Conservation (phyloP, 2,329 filamentous ascomycete genomes). For the Apiospora arundinis region DNA sequence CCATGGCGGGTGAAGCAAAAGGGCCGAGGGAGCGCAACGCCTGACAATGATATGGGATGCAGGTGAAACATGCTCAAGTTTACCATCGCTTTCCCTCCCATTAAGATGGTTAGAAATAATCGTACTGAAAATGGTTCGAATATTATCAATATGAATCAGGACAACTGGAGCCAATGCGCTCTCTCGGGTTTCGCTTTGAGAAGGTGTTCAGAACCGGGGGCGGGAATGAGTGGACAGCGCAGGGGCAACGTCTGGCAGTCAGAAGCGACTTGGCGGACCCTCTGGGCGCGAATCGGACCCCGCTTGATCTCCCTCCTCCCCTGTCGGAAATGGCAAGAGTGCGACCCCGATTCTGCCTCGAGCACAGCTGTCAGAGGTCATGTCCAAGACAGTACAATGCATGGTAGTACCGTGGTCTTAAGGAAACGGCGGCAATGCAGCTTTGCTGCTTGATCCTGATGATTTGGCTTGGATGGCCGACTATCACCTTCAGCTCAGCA, state of each 20-base stretch:
- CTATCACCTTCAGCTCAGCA: not conserved
- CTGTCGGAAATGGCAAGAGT: not conserved
- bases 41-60: not conserved
- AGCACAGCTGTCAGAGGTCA: not conserved
- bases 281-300: not conserved
- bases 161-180: not conserved
- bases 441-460: not conserved
- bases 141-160: constrained; percentile 2
- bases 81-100: not conserved
- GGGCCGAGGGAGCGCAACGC: not conserved
- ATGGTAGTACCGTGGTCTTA: not conserved
- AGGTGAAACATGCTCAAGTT: constrained; percentile 4
- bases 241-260: not conserved
- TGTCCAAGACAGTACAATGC: not conserved
- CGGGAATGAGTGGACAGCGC: not conserved
- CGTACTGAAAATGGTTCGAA: not conserved
- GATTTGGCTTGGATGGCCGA: not conserved
- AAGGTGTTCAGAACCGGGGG: not conserved
- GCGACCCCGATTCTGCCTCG: not conserved
- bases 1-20: not conserved
- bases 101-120: not conserved
- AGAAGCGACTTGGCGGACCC: constrained; percentile 7
- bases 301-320: not conserved
- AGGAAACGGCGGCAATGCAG: constrained; percentile 1
- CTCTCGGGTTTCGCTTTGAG: constrained; percentile 12